Base-by-base conservation (phyloP, 768 basidiomycete species). In the Termitomyces sp. region DNA sequence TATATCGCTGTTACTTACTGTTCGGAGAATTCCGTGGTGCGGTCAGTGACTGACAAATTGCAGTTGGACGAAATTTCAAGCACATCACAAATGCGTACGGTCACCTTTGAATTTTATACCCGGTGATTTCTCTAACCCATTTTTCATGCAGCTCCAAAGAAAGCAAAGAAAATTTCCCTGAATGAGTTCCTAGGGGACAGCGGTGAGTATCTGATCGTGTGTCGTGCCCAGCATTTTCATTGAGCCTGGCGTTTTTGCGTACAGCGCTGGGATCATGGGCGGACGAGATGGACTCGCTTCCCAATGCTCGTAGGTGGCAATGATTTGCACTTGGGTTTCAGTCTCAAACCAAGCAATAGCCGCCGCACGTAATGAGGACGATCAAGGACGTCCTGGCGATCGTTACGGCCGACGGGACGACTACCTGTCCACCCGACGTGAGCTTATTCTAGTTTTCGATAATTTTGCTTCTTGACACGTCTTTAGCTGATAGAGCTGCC, bases 281-380 rank as follows among this genome's bases (percentile, higher is more conserved):
- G 7, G 97, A 98, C 73, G 97, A 98, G 76, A 95, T 98, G 93
- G 96, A 97, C 66, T 68, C 83, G 36, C 83, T 98, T 63, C 96
- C 96, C 32, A 90, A 86, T 68, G 96, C 94, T 70, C 96, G 96
- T 98, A 79, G 79, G 95, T 81, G 61, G 59, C 56, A 62, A 43
- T 36, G 58, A 49, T 51, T 25, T 62, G 40, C 37, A 25, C 25
- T 42, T 59, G 29, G 46, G 17, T 54, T 20, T 31, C 50, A 54
- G 57, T 63, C 50, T 57, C 63, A 50, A 63, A 51, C 55, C 29
- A 66, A 65, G 60, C 61, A 68, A 60, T 68, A 91, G 92, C 92
- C 61, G 86, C 92, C 56, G 79, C 78, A 20, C 85, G 88, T 72
- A 77, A 75, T 31, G 90, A 91, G 61, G 90, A 89, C 17, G 91